These are phyloP conservation scores for Cadophora sp. DNA, from an alignment of 2,329 filamentous ascomycete genomes.

Conservation along the genomic window DNA sequence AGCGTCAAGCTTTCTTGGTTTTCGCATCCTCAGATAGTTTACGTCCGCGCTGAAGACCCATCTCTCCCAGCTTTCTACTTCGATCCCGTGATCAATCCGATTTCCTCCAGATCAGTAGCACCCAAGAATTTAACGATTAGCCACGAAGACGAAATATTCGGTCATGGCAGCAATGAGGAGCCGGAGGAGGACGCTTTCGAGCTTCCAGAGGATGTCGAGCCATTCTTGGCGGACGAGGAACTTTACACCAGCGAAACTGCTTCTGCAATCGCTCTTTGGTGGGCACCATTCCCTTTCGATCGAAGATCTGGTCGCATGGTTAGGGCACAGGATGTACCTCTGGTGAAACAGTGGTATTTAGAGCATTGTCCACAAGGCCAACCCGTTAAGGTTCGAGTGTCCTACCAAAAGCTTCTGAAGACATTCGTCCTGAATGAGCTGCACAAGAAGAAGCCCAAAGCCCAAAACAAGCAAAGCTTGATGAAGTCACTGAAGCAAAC, in stretches of 20 bases:
- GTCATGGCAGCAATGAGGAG: slow-evolving; percentile 75
- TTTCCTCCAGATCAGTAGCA: slow-evolving; percentile 91
- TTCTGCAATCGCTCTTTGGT: slow-evolving; percentile 93
- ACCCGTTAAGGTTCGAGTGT: slow-evolving; percentile 96
- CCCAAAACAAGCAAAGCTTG: slow-evolving; percentile 92
- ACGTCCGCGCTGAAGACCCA: slow-evolving; percentile 84
- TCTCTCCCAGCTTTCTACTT: slow-evolving; percentile 97
- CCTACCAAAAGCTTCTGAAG: slow-evolving; percentile 97
- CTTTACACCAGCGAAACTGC: slow-evolving; percentile 89
- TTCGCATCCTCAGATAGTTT: slow-evolving; percentile 91
- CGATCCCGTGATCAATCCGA: slow-evolving; percentile 96
- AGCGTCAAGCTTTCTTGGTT: slow-evolving; percentile 95
- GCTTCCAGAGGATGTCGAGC: slow-evolving; percentile 79
- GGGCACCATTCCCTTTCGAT: slow-evolving; percentile 97
- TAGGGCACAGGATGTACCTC: slow-evolving; percentile 91
- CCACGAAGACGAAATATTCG: slow-evolving; percentile 94
- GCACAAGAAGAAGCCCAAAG: slow-evolving; percentile 94
- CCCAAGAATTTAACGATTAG: slow-evolving; percentile 92
- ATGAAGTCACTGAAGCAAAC: slow-evolving; percentile 90
- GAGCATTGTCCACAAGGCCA: slow-evolving; percentile 92
- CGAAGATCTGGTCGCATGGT: slow-evolving; percentile 95
- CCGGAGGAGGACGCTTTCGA: slow-evolving; percentile 81
- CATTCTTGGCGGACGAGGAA: slow-evolving; percentile 89
- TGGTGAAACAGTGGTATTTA: slow-evolving; percentile 98
- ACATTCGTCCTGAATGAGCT: slow-evolving; percentile 95